phyloP scores from a whole-genome alignment of 305 asterid species.

The Solanum hybrid region DNA sequence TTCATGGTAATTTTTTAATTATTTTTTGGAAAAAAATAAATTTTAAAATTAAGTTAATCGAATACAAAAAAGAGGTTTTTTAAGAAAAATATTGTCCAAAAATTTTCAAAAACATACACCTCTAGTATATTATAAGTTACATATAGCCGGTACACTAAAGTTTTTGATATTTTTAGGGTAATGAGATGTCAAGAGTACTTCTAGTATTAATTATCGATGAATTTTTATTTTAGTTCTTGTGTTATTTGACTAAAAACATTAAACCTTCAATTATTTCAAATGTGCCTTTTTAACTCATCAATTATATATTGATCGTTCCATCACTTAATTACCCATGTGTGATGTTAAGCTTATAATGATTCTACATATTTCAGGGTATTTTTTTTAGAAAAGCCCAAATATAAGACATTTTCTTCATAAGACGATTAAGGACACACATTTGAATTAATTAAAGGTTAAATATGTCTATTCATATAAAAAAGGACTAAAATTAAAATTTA shows the following conservation, averaged over 20 bases:
- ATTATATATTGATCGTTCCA: too few species aligned
- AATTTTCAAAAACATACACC: too few species aligned
- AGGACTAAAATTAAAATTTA: not conserved
- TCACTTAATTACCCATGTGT: too few species aligned
- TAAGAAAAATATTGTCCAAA: not conserved
- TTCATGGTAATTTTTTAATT: not conserved
- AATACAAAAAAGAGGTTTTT: not conserved
- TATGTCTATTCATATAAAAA: not conserved
- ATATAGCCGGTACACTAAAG: not conserved
- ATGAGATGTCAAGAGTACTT: not conserved
- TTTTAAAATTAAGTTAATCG: too few species aligned
- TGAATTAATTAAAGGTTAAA: not conserved
- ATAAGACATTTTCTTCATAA: not conserved
- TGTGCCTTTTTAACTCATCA: not conserved
- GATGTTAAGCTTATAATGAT: too few species aligned
- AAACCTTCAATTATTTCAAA: not conserved
- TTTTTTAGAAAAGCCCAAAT: too few species aligned
- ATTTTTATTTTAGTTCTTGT: not conserved
- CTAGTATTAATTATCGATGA: not conserved
- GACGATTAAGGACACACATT: not conserved
- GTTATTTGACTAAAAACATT: not conserved
- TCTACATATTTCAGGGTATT: too few species aligned
- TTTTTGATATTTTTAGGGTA: too few species aligned
- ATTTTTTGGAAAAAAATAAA: too few species aligned
- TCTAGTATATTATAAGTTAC: not conserved